Evolutionary conservation across 441 rosid genomes (phyloP).

Genomic region (Jatropha podagrica): DNA sequence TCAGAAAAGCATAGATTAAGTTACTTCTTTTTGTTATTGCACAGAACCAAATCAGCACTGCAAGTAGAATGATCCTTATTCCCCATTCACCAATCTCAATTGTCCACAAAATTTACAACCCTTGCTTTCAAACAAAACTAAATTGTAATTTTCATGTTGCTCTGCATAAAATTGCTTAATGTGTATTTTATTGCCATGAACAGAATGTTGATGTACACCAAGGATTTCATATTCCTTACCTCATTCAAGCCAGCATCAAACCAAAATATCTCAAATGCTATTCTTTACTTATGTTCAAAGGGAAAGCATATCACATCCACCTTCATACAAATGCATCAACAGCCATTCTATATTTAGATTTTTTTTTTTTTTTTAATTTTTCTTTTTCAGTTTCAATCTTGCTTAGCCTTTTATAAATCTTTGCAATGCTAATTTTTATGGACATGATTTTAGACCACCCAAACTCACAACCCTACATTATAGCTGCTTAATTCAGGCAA

Average conservation of each 20-base stretch:
- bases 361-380: no score
- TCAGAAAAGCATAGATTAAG: neutral
- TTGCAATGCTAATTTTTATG: neutral
- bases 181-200: neutral
- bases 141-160: neutral
- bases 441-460: neutral
- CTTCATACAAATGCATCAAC: neutral
- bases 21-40: neutral
- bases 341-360: neutral
- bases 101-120: neutral
- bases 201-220: neutral
- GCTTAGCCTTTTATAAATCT: slow-evolving; percentile 4
- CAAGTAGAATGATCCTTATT: neutral
- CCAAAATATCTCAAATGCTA: neutral
- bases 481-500: neutral
- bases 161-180: neutral
- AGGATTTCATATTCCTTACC: neutral
- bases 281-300: neutral
- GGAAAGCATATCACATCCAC: neutral
- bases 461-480: neutral
- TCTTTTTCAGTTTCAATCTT: no score
- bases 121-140: neutral
- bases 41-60: neutral
- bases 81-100: neutral
- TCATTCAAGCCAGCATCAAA: neutral